These are phyloP conservation scores for Malus asiatica DNA, from an alignment of 306 rosid species.

Conservation along the genomic window DNA sequence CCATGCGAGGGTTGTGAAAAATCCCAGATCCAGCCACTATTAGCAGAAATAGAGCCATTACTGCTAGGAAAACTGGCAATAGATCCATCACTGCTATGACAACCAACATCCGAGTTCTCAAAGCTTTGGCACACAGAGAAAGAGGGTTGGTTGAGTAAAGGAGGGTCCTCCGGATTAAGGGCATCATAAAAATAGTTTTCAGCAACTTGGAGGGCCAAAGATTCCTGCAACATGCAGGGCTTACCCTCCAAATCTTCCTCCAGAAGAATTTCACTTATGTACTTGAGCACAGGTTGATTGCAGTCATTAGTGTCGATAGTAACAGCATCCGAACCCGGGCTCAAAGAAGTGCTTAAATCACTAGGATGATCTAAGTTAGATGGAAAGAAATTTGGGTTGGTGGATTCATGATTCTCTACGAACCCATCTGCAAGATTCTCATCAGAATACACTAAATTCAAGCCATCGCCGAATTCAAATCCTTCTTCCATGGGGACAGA, in stretches of 20 bases:
- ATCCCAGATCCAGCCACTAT: slow-evolving; percentile 11
- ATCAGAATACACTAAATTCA: slow-evolving; percentile 8
- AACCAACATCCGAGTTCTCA: slow-evolving; percentile 15
- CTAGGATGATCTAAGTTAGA: slow-evolving; percentile 6
- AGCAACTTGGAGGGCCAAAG: slow-evolving; percentile 25
- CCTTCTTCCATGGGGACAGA: slow-evolving; percentile 26
- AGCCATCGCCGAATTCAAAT: slow-evolving; percentile 19
- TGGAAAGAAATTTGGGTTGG: slow-evolving; percentile 13
- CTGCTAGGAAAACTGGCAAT: background rate
- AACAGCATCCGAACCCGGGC: slow-evolving; percentile 27
- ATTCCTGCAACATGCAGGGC: slow-evolving; percentile 14
- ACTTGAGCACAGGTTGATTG: slow-evolving; percentile 26
- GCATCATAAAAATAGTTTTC: slow-evolving; percentile 25
- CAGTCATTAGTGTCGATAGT: slow-evolving; percentile 13
- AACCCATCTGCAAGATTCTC: slow-evolving; percentile 22
- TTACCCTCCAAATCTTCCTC: slow-evolving; percentile 25
- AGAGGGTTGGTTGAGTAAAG: background rate
- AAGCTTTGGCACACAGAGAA: background rate
- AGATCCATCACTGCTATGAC: background rate
- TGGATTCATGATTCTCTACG: slow-evolving; percentile 20
- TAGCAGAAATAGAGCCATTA: slow-evolving; percentile 19
- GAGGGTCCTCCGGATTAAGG: slow-evolving; percentile 20
- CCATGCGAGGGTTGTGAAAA: slow-evolving; percentile 10
- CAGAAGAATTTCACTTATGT: slow-evolving; percentile 22
- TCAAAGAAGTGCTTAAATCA: slow-evolving; percentile 15